Evolutionary conservation across 1,139 yeast species (phyloP), one percentile per base, ranked within the genome.

Genomic region (Candida mesenterica): DNA sequence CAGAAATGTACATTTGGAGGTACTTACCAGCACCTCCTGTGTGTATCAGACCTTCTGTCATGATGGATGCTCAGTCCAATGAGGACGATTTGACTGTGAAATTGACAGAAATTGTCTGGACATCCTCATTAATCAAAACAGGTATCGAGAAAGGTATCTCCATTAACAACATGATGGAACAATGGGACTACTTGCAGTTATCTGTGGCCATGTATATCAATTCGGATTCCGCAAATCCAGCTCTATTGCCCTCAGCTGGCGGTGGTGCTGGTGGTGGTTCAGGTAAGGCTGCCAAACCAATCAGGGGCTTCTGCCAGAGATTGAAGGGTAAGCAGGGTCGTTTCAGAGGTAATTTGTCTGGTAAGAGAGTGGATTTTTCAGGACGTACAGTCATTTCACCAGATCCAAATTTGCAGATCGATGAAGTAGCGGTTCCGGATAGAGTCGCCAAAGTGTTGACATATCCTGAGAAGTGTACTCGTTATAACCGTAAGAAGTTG

Each of bases 321-420:
- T 72, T 94, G 44, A 94, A 94, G 66, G 99, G 99, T 61, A 94
- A 94, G 53, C 98, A 92, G 62, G 99, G 99, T 53, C 84, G 99
- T 58, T 94, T 94, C 65, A 77, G 99, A 71, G 99, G 99, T 46
- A 94, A 94, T 57, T 68, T 94, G 49, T 89, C 97, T 1, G 99
- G 99, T 61, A 94, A 94, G 61, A 86, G 99, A 69, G 99, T 94
- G 28, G 99, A 94, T 61, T 94, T 94, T 59, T 90, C 97, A 0
- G 98, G 95, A 35, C 79, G 99, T 69, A 94, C 98, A 0, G 99
- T 94, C 50, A 92, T 94, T 57, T 92, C 98, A 1, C 99, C 99
- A 0, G 99, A 94, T 66, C 99, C 98, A 23, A 94, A 94, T 60
- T 71, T 94, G 50, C 73, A 83, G 29, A 88, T 94, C 46, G 97